Percentiles rank a stretch among this genome's conserved stretches.
Conservation (phyloP, 345 rosid species). For the Toxicodendron radicans region DNA sequence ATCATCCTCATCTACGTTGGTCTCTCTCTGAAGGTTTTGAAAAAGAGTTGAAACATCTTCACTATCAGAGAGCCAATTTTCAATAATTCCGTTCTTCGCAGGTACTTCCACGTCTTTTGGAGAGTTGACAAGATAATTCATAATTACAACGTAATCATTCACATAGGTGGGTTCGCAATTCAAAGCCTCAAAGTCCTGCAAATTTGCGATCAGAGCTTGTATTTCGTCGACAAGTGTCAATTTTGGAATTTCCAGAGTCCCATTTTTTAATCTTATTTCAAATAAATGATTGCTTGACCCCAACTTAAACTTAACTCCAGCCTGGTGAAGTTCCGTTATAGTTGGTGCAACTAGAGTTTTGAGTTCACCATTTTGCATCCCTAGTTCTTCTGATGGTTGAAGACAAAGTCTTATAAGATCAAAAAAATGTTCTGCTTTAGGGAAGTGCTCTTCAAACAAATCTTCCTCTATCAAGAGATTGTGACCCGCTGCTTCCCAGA, state of each 20-base stretch:
- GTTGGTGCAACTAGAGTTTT: not conserved
- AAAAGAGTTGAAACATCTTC: conserved; percentile 14
- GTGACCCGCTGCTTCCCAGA: not conserved
- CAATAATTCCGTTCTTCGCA: not conserved
- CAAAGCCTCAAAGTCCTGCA: not conserved
- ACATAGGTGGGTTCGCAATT: not conserved
- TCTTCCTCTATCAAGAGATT: not conserved
- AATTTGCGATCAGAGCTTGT: not conserved
- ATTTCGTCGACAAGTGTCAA: not conserved
- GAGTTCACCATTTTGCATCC: not conserved
- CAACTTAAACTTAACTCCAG: conserved; percentile 6
- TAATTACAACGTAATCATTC: conserved; percentile 5
- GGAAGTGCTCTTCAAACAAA: not conserved
- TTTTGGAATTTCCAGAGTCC: not conserved
- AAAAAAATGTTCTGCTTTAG: not conserved
- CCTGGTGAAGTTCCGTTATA: not conserved
- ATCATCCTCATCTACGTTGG: not conserved
- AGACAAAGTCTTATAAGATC: conserved; percentile 1
- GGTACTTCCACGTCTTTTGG: conserved; percentile 20
- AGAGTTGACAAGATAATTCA: conserved; percentile 13
- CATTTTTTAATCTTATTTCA: not conserved
- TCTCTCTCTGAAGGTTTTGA: conserved; percentile 4
- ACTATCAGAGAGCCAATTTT: not conserved
- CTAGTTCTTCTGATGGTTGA: not conserved
- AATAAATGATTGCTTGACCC: not conserved